Evolutionary conservation across 352 stramenopile species (phyloP).

Genomic region (Pythium periplocum): DNA sequence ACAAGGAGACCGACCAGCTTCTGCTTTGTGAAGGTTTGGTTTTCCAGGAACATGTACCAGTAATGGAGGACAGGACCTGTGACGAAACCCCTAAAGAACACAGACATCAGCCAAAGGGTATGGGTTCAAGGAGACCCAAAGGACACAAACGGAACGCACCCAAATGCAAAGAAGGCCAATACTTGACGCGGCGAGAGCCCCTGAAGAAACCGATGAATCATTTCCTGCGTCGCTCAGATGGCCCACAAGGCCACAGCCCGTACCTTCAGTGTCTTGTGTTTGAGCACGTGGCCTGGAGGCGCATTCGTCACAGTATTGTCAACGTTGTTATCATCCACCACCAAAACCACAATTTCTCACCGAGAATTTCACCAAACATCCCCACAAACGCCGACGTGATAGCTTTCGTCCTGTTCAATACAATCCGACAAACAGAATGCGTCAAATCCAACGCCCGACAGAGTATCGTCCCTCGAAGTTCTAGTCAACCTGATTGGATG

Average conservation of each 20-base stretch:
- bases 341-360: constrained; percentile 16
- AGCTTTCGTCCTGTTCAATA: constrained; percentile 45
- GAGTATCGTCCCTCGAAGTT: no score
- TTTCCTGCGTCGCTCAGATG: no score
- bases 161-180: constrained; percentile 65
- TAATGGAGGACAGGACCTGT: constrained; percentile 60
- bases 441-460: background rate
- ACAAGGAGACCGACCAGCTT: constrained; percentile 37
- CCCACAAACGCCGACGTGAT: constrained; percentile 57
- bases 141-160: constrained; percentile 19
- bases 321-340: no score
- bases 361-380: constrained; percentile 60
- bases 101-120: no score
- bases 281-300: constrained; percentile 48
- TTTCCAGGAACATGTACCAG: constrained; percentile 71
- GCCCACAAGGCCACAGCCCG: background rate
- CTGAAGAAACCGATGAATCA: constrained; percentile 13
- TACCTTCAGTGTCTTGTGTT: constrained; percentile 63
- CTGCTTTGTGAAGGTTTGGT: constrained; percentile 49
- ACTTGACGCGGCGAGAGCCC: constrained; percentile 59
- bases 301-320: no score
- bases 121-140: no score
- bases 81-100: constrained; percentile 29
- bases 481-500: constrained; percentile 37
- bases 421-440: background rate